Percentiles rank a stretch among this genome's conserved stretches.
These are phyloP conservation scores for Gossypium thurberi DNA, from an alignment of 345 rosid genomes.

Conservation along the genomic window DNA sequence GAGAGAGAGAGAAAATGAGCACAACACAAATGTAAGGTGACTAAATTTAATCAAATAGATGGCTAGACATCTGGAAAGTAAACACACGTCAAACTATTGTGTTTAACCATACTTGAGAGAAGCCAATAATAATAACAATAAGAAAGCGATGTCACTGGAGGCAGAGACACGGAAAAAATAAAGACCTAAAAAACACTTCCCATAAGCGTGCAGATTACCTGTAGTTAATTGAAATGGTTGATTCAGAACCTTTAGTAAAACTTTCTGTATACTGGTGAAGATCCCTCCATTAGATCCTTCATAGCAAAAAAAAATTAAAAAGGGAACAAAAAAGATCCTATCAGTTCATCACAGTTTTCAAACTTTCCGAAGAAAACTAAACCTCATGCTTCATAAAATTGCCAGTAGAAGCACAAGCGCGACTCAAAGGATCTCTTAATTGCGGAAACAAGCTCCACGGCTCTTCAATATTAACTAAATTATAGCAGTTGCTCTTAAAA, in stretches of 20 bases:
- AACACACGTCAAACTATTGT: neutral
- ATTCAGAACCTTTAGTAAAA: slow-evolving; percentile 24
- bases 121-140: neutral
- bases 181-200: neutral
- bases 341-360: slow-evolving; percentile 3
- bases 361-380: neutral
- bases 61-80: neutral
- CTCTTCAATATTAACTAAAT: neutral
- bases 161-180: neutral
- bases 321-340: neutral
- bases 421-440: neutral
- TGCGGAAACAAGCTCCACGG: neutral
- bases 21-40: neutral
- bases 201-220: slow-evolving; percentile 26
- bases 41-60: neutral
- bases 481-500: neutral
- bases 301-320: slow-evolving; percentile 17
- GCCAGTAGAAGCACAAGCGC: neutral
- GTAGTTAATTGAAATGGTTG: slow-evolving; percentile 23
- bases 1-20: neutral
- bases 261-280: slow-evolving; percentile 22
- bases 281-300: slow-evolving; percentile 24
- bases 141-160: neutral
- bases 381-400: neutral
- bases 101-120: neutral